These are phyloP conservation scores for Anisodus tanguticus DNA, from an alignment of 257 asterid genomes.

Conservation along the genomic window DNA sequence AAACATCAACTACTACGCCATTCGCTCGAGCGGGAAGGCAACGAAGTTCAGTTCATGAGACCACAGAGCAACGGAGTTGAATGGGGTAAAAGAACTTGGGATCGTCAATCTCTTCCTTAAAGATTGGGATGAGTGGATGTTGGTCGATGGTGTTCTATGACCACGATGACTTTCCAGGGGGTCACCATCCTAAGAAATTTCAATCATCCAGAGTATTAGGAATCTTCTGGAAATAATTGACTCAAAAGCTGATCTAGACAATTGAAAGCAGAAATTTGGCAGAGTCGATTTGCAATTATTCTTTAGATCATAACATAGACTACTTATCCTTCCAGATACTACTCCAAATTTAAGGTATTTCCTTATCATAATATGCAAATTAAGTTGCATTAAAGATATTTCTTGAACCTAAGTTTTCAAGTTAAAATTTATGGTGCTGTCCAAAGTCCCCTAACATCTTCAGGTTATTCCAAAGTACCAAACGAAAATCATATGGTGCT, in stretches of 20 bases:
- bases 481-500: neutral
- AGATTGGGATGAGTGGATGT: too few relatives aligned
- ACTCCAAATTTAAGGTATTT: too few relatives aligned
- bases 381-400: neutral
- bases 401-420: neutral
- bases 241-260: neutral
- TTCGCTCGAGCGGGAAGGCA: too few relatives aligned
- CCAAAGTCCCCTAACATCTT: neutral
- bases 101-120: too few relatives aligned
- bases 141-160: too few relatives aligned
- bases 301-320: neutral
- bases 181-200: neutral
- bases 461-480: neutral
- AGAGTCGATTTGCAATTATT: neutral
- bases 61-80: too few relatives aligned
- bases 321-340: neutral
- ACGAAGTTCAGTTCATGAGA: too few relatives aligned
- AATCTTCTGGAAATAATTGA: neutral
- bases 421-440: too few relatives aligned
- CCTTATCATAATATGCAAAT: too few relatives aligned
- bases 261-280: neutral
- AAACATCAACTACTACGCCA: neutral
- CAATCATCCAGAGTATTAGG: neutral
- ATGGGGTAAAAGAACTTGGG: too few relatives aligned
- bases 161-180: neutral